Base-by-base conservation (phyloP, 2,329 filamentous ascomycete species). In the Penicillium sclerotigenum region DNA sequence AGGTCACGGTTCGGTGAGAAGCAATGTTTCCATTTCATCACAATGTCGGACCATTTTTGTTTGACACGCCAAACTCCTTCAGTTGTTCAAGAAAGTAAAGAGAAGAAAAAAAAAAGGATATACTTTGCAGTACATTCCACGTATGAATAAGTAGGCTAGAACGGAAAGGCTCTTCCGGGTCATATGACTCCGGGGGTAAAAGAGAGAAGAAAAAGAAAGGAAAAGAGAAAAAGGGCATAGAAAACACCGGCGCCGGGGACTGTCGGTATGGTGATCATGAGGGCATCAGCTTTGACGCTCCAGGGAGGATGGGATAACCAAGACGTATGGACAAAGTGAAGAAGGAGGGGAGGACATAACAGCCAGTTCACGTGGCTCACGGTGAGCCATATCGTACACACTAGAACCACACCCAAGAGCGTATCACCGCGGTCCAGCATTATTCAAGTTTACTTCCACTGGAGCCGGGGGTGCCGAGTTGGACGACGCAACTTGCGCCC, bases 401-500 rank as follows among this genome's bases (percentile, higher is more conserved):
- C 33, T 47, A 37, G 47, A 56, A 51, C 36, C 34, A 33, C 28
- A 45, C 24, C 29, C 18, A 34, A 7, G 38, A n/a, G 26, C 14
- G 20, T 2, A 43, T 54, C 45, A 64, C 38, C 63, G 57, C 16
- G 60, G 47, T 20, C 57, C 60, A 3, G 61, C 37, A 26, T 57
- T 65, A 18, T 52, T 47, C 36, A 61, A 49, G 31, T 63, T 65
- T 7, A 58, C 38, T 51, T 66, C 63, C 22, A 58, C 54, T 7
- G 62, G 57, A 20, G 58, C 38, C 5, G 57, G 56, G 29, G 65
- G 60, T 14, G 63, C 54, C 14, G 59, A 48, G 47, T 68, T 71
- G 29, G 58, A 61, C 8, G 69, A 65, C n/a, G 72, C 71, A 50
- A 77, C 56, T 53, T 77, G 76, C 22, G 72, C 70, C 52, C 73